Evolutionary conservation across 108 stramenopile genomes (phyloP).

Genomic region (Cyclotella choctawhatcheeana): DNA sequence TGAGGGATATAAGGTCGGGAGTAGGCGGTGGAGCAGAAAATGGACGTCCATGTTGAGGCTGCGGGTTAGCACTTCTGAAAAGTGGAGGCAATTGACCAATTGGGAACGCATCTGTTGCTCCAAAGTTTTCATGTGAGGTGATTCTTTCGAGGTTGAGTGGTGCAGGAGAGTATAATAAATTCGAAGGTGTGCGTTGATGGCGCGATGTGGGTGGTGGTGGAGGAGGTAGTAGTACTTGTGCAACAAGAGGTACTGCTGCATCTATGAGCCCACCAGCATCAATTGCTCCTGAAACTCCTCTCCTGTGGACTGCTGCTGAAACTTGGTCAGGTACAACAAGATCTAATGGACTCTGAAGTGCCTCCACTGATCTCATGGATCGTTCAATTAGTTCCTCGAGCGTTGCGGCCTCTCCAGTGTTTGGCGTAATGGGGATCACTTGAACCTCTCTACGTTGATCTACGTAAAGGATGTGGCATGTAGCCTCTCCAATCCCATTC

Average conservation of each 20-base stretch:
- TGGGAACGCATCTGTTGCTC: not conserved
- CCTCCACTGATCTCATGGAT: constrained; percentile 25
- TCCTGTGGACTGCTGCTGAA: constrained; percentile 9
- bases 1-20: not conserved
- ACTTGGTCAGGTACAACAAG: constrained; percentile 14
- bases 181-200: constrained; percentile 17
- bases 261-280: constrained; percentile 19
- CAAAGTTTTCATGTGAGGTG: not conserved
- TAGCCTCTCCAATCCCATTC: constrained; percentile 41
- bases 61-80: not conserved
- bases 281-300: constrained; percentile 19
- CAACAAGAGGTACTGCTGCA: not conserved
- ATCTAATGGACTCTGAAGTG: constrained; percentile 26
- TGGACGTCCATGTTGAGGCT: constrained; percentile 2
- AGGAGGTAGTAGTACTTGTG: not conserved
- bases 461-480: constrained; percentile 28
- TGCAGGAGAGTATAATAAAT: constrained; percentile 22
- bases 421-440: constrained; percentile 18
- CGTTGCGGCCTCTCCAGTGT: constrained; percentile 15
- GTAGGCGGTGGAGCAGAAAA: constrained; percentile 6
- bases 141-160: constrained; percentile 16
- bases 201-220: not conserved
- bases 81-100: constrained; percentile 2
- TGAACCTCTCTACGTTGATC: constrained; percentile 17
- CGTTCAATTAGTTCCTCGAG: constrained; percentile 21